A percentile compares a stretch with the other conserved stretches of the same genome.
phyloP scores from a whole-genome alignment of 2,329 filamentous ascomycete genomes.

The Fusarium subglutinans region DNA sequence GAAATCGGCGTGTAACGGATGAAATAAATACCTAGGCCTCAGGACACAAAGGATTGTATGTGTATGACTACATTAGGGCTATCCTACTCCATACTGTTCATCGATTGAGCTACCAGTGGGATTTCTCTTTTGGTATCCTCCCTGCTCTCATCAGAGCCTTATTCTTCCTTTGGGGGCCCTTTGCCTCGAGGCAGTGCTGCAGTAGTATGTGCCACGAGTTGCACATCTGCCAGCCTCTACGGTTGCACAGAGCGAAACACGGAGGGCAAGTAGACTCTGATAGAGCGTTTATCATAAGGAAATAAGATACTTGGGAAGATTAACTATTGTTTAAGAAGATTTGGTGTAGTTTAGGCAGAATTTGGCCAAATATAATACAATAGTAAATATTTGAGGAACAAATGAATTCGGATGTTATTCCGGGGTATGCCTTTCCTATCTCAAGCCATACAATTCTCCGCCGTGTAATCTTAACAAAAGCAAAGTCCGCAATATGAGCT shows the following conservation, averaged over 20 bases:
- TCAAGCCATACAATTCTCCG: too few relatives aligned
- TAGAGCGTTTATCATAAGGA: fast-evolving
- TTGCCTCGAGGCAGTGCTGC: background rate
- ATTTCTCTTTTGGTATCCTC: background rate
- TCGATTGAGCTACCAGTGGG: background rate
- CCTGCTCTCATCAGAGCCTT: background rate
- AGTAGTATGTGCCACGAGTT: background rate
- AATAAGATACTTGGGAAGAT: fast-evolving
- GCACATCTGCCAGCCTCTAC: background rate
- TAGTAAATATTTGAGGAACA: background rate
- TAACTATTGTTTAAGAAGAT: background rate
- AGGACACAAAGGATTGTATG: background rate
- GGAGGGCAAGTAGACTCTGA: background rate
- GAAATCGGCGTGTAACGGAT: background rate
- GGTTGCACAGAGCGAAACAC: background rate
- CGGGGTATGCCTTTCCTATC: too few relatives aligned
- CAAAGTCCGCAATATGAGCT: background rate
- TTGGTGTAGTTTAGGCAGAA: too few relatives aligned
- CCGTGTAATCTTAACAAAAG: background rate
- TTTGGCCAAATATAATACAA: too few relatives aligned
- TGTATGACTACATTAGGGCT: background rate
- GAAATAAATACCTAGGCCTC: background rate
- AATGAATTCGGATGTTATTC: background rate
- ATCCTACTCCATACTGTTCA: background rate
- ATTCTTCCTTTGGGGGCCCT: background rate